These are phyloP conservation scores for Hevea brasiliensis DNA, from an alignment of 345 rosid genomes.

Conservation along the genomic window DNA sequence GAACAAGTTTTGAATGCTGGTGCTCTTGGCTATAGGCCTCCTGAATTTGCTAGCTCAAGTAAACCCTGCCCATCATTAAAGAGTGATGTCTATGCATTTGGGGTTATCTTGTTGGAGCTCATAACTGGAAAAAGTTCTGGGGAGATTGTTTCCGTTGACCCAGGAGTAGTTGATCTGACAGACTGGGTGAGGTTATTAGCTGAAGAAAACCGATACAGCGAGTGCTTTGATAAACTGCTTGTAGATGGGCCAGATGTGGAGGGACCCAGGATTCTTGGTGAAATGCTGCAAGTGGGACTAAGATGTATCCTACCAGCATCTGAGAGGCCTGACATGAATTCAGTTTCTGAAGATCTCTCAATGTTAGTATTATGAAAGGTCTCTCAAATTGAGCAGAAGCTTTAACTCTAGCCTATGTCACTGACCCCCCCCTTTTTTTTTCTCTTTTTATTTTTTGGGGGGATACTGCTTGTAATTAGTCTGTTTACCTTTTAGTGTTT, in stretches of 20 bases:
- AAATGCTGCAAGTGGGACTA: conserved; percentile 61
- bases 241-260: conserved; percentile 22
- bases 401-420: conserved; percentile 5
- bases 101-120: conserved; percentile 73
- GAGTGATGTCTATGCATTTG: conserved; percentile 87
- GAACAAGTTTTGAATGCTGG: conserved; percentile 89
- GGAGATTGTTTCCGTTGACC: conserved; percentile 58
- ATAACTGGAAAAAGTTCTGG: conserved; percentile 65
- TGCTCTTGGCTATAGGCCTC: conserved; percentile 84
- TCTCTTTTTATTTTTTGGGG: not conserved
- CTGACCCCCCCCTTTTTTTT: conserved; percentile 25
- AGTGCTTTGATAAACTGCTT: conserved; percentile 66
- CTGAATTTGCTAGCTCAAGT: conserved; percentile 81
- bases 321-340: conserved; percentile 78
- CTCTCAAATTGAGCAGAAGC: conserved; percentile 18
- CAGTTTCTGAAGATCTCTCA: conserved; percentile 61
- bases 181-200: conserved; percentile 74
- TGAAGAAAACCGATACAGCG: conserved; percentile 43
- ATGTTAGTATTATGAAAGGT: conserved; percentile 20
- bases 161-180: conserved; percentile 69
- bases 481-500: not conserved
- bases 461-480: not conserved
- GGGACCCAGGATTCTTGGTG: conserved; percentile 38
- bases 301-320: conserved; percentile 72
- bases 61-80: conserved; percentile 85